These are phyloP conservation scores for Leavenworthia alabamica DNA, from an alignment of 345 rosid genomes.

Conservation along the genomic window DNA sequence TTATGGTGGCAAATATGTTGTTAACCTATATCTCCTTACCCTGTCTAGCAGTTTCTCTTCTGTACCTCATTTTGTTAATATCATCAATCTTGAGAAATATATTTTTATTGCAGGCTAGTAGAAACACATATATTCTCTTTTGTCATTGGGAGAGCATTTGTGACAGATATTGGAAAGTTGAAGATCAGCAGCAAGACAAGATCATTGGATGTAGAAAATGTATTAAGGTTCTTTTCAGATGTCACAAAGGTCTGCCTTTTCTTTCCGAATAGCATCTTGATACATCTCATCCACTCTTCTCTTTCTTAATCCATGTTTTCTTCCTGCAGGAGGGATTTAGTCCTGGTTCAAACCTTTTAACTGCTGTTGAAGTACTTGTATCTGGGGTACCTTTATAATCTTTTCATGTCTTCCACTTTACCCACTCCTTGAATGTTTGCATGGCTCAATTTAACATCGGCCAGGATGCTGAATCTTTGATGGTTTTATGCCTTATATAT, in stretches of 20 bases:
- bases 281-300: slow-evolving; percentile 1
- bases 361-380: slow-evolving; percentile 83
- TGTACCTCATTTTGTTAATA: background rate
- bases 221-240: slow-evolving; percentile 76
- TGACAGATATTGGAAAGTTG: slow-evolving; percentile 93
- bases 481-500: slow-evolving; percentile 2
- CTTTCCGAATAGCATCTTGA: slow-evolving; percentile 9
- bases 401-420: slow-evolving; percentile 13
- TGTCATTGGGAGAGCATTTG: slow-evolving; percentile 99
- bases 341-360: slow-evolving; percentile 90
- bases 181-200: slow-evolving; percentile 90
- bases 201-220: slow-evolving; percentile 63
- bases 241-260: slow-evolving; percentile 57
- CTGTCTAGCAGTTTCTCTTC: slow-evolving; percentile 9
- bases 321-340: slow-evolving; percentile 69
- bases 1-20: background rate
- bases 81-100: slow-evolving; percentile 31
- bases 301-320: slow-evolving; percentile 23
- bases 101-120: slow-evolving; percentile 73
- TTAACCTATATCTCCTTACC: slow-evolving; percentile 8
- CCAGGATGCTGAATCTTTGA: slow-evolving; percentile 6
- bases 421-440: slow-evolving; percentile 1
- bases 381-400: slow-evolving; percentile 68
- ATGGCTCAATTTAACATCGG: slow-evolving; percentile 4
- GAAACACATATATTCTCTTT: slow-evolving; percentile 98